A percentile compares a stretch with the other conserved stretches of the same genome.
Evolutionary conservation across 179 eudicot species (phyloP).

Genomic region (Heliamphora pulchella): DNA sequence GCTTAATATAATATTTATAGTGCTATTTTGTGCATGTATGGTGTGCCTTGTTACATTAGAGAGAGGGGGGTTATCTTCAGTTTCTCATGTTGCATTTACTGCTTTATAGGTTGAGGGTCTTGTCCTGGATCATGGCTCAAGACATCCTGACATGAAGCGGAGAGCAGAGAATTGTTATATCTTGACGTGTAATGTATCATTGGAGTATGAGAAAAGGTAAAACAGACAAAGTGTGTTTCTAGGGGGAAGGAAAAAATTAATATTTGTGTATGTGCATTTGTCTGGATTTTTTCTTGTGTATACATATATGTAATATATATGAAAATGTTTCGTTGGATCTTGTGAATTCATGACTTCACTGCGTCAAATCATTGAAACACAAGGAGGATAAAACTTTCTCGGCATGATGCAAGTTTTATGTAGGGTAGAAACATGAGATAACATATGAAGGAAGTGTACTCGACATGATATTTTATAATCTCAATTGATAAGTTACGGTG

Average conservation of each 20-base stretch:
- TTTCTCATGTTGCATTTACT: slow-evolving; percentile 11
- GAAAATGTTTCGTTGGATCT: not conserved
- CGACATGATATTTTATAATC: not conserved
- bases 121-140: slow-evolving; percentile 98
- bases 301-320: not conserved
- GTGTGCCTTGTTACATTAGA: too few relatives aligned
- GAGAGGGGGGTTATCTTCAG: too few relatives aligned
- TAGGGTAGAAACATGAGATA: not conserved
- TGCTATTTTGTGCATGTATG: slow-evolving; percentile 8
- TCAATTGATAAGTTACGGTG: not conserved
- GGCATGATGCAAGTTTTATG: not conserved
- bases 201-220: slow-evolving; percentile 98
- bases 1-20: not conserved
- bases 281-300: not conserved
- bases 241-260: not conserved
- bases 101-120: slow-evolving; percentile 75
- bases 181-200: slow-evolving; percentile 81
- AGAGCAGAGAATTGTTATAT: slow-evolving; percentile 83
- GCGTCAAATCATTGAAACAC: not conserved
- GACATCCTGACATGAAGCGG: slow-evolving; percentile 98
- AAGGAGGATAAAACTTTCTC: not conserved
- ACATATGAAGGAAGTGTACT: not conserved
- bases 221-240: slow-evolving; percentile 10
- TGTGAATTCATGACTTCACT: not conserved
- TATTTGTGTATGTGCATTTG: not conserved